Conservation (phyloP, 306 rosid species). For the Cucumis cinereus region DNA sequence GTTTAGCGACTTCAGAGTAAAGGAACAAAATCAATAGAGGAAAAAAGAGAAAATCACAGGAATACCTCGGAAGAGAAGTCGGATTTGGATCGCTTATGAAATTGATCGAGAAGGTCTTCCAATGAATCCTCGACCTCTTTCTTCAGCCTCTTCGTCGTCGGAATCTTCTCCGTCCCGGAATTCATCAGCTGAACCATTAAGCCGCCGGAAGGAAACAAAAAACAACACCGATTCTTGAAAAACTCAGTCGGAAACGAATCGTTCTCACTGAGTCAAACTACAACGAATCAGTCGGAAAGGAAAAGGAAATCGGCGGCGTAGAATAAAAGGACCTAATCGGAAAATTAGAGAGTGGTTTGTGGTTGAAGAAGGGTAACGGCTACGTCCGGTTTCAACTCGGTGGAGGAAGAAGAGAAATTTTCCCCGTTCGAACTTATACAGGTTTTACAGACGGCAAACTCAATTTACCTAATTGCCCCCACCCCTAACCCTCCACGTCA, state of each 20-base stretch:
- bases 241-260: not conserved
- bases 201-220: not conserved
- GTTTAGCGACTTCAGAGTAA: not conserved
- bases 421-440: not conserved
- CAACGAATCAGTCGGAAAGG: not conserved
- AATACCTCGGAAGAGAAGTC: slow-evolving; percentile 33
- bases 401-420: not conserved
- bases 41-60: not conserved
- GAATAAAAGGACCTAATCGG: not conserved
- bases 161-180: slow-evolving; percentile 28
- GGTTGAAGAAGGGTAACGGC: not conserved
- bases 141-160: slow-evolving; percentile 36
- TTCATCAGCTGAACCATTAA: slow-evolving; percentile 55
- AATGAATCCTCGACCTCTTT: slow-evolving; percentile 58
- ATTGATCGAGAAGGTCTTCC: slow-evolving; percentile 43
- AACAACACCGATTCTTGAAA: not conserved
- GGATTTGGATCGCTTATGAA: slow-evolving; percentile 50
- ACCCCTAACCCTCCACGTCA: not conserved
- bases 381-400: slow-evolving; percentile 4
- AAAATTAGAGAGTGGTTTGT: not conserved
- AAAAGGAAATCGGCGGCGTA: not conserved
- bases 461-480: not conserved
- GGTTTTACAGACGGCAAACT: not conserved
- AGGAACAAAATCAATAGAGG: not conserved
- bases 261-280: not conserved